Evolutionary conservation across 352 stramenopile genomes (phyloP).

Genomic region (Plasmopara halstedii): DNA sequence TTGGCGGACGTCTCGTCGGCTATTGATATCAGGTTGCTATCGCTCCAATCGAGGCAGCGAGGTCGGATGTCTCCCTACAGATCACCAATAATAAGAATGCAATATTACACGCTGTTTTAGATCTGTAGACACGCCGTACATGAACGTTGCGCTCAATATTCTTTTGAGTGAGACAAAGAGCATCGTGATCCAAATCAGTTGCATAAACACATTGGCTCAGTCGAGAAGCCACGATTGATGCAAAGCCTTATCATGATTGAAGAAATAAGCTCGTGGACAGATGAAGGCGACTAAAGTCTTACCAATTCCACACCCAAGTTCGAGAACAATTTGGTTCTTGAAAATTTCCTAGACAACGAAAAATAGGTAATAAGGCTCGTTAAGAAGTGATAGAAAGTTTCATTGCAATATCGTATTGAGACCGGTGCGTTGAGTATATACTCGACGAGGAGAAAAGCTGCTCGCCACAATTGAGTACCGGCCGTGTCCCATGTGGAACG

Average conservation of each 20-base stretch:
- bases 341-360: constrained; percentile 2
- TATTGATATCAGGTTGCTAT: neutral
- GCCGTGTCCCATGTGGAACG: constrained; percentile 25
- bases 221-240: constrained; percentile 32
- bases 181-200: constrained; percentile 32
- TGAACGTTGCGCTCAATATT: constrained; percentile 31
- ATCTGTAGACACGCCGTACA: constrained; percentile 2
- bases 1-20: neutral
- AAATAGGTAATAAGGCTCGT: neutral
- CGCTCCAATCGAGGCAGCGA: constrained; percentile 11
- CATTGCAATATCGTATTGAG: neutral
- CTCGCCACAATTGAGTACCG: constrained; percentile 44
- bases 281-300: neutral
- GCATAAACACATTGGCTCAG: constrained; percentile 33
- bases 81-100: neutral
- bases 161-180: constrained; percentile 25
- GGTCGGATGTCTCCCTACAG: constrained; percentile 17
- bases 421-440: constrained; percentile 30
- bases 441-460: constrained; percentile 48
- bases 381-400: neutral
- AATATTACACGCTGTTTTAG: neutral
- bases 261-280: neutral
- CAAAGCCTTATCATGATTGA: constrained; percentile 22
- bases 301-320: constrained; percentile 55
- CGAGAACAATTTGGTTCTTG: constrained; percentile 26